Conservation (phyloP, 1,139 yeast genomes). For the Geotrichum citri-aurantii region DNA sequence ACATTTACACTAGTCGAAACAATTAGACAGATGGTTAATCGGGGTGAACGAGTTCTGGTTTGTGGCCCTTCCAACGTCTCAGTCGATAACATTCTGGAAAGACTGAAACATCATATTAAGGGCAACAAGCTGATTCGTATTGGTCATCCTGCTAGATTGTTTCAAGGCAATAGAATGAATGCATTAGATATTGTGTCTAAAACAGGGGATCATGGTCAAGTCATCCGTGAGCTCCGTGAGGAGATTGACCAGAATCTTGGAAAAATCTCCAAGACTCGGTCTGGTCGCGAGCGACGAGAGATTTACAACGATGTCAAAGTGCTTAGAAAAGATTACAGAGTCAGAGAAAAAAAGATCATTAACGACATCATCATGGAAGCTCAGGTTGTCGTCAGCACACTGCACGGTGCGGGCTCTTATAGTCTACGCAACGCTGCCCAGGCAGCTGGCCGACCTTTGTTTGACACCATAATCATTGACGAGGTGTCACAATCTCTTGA, state of each 20-base stretch:
- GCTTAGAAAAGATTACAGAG: constrained; percentile 61
- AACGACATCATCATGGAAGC: constrained; percentile 54
- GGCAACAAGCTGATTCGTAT: constrained; percentile 62
- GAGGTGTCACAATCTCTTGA: constrained; percentile 93
- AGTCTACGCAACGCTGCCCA: constrained; percentile 51
- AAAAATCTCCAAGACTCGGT: constrained; percentile 58
- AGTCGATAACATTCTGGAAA: constrained; percentile 83
- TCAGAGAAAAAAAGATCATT: constrained; percentile 60
- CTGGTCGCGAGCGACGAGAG: constrained; percentile 57
- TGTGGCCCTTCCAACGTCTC: constrained; percentile 97
- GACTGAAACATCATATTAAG: constrained; percentile 51
- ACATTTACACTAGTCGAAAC: constrained; percentile 85
- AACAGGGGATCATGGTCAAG: constrained; percentile 53
- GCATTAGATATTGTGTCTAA: constrained; percentile 72
- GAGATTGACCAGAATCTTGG: constrained; percentile 63
- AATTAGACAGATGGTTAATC: constrained; percentile 61
- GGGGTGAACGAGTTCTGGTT: constrained; percentile 66
- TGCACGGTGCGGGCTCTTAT: constrained; percentile 81
- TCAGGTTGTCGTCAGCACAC: constrained; percentile 69
- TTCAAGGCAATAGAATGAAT: constrained; percentile 58
- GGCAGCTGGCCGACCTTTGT: constrained; percentile 37
- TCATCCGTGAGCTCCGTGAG: constrained; percentile 59
- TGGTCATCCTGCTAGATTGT: constrained; percentile 89
- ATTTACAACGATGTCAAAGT: constrained; percentile 66
- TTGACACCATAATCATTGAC: constrained; percentile 83